phyloP scores from a whole-genome alignment of 345 rosid genomes.

The Eucalyptus pauciflora region DNA sequence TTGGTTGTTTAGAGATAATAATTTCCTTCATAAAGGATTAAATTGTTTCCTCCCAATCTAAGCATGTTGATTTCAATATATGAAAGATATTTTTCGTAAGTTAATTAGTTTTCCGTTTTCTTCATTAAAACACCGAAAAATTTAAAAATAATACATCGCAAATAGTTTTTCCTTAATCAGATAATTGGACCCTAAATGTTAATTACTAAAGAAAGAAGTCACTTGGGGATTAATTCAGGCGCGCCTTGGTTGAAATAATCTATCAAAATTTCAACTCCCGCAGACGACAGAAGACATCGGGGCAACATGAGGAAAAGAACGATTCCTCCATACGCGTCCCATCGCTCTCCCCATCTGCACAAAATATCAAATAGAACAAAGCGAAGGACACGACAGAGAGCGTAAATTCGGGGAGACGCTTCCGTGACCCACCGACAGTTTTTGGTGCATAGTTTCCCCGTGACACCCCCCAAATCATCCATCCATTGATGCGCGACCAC shows the following conservation, averaged over 20 bases:
- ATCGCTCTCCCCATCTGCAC: neutral
- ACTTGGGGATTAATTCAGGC: neutral
- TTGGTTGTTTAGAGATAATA: too few species aligned
- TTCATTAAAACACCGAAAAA: accelerated
- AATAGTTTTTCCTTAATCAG: too few species aligned
- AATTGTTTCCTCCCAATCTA: neutral
- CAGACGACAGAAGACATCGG: neutral
- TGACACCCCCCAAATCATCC: neutral
- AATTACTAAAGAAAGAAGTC: neutral
- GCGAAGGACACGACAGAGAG: neutral
- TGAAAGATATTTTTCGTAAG: too few species aligned
- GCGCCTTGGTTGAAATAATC: neutral
- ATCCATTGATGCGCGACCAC: neutral
- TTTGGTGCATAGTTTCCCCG: neutral
- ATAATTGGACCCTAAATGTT: neutral
- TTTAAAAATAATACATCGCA: neutral
- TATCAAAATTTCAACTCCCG: neutral
- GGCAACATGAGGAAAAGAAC: neutral
- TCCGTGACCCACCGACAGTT: neutral
- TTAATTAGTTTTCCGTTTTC: accelerated
- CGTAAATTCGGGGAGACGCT: neutral
- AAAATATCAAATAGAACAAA: neutral
- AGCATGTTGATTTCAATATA: neutral
- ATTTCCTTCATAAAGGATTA: neutral
- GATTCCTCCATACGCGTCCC: neutral